Base-by-base conservation (phyloP, 148 eudicot genomes). In the Arctostaphylos glauca region DNA sequence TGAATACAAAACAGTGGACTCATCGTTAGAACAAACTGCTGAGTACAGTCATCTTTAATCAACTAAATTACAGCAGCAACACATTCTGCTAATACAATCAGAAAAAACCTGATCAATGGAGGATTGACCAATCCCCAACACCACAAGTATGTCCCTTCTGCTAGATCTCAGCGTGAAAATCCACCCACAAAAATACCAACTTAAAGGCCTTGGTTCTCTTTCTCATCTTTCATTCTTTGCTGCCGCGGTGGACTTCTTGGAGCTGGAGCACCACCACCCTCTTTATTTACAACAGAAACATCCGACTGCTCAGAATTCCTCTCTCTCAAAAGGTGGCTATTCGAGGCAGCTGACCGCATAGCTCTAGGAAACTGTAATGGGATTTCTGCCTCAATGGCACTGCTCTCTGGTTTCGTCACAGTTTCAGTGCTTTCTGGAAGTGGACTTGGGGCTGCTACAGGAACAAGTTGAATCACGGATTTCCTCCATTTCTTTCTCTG, bases 401-500 rank as follows among this genome's bases (percentile, higher is more conserved):
- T 87, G 67, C 76, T 82, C 76, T 93, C 94, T 54, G 85, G 83
- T 79, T 81, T 83, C 46, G 79, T 82, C 48, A 80, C 74, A 4
- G 71, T 85, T 83, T 89, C 93, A 64, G 46, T 81, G 76, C 54
- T 83, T 81, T 91, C 93, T 0, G 89, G 67, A 77, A 84, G 86
- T 47, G 88, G 21, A 70, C 91, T 74, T 77, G 92, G 90, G 50
- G 90, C 89, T 14, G 83, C 71, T 66, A 25, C 86, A 23, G 94
- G 97, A 82, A 97, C 92, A 71, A 94, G 90, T 81, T 94, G 97
- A 83, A 93, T 86, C 6, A 82, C 87, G 1, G 99, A 90, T 80
- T 91, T 97, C 58, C 93, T 84, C 98, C 98, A 97, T 75, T 90
- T 91, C 84, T 97, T 97, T 84, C 98, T 86, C 80, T 81, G 89